phyloP scores from a whole-genome alignment of 2,329 filamentous ascomycete genomes.

The Aspergillus oerlinghausenensis region DNA sequence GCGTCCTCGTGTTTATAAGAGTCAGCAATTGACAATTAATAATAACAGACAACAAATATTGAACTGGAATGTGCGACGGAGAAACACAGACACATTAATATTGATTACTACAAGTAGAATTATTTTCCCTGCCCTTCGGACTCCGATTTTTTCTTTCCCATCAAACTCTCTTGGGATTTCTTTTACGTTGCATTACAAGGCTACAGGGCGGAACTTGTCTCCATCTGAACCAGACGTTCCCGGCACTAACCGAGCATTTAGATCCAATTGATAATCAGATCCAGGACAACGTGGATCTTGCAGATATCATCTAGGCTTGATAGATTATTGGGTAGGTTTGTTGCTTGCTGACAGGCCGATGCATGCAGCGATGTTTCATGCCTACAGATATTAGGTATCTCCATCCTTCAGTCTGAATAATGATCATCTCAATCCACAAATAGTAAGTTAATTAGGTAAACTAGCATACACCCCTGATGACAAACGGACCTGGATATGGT shows the following conservation, averaged over 20 bases:
- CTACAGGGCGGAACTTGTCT: not conserved
- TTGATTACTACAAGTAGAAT: not conserved
- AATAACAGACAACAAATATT: not conserved
- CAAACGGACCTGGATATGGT: not conserved
- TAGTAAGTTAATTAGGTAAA: not conserved
- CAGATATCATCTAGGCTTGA: not conserved
- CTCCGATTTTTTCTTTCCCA: not conserved
- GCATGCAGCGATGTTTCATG: not conserved
- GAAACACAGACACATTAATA: not conserved
- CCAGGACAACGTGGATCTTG: not conserved
- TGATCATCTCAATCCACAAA: not conserved
- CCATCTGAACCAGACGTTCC: not conserved
- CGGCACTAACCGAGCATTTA: slow-evolving; percentile 3
- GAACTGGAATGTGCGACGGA: not conserved
- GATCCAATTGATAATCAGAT: not conserved
- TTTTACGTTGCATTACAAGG: not conserved
- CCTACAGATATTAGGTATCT: not conserved
- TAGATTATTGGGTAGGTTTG: not conserved
- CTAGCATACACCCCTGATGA: not conserved
- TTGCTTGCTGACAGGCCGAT: not conserved
- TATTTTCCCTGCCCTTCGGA: not conserved
- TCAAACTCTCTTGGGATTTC: not conserved
- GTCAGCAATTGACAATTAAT: not conserved
- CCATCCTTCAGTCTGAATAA: not conserved
- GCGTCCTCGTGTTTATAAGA: not conserved